Base-by-base conservation (phyloP, 2,329 filamentous ascomycete genomes). In the Didymella sp. region DNA sequence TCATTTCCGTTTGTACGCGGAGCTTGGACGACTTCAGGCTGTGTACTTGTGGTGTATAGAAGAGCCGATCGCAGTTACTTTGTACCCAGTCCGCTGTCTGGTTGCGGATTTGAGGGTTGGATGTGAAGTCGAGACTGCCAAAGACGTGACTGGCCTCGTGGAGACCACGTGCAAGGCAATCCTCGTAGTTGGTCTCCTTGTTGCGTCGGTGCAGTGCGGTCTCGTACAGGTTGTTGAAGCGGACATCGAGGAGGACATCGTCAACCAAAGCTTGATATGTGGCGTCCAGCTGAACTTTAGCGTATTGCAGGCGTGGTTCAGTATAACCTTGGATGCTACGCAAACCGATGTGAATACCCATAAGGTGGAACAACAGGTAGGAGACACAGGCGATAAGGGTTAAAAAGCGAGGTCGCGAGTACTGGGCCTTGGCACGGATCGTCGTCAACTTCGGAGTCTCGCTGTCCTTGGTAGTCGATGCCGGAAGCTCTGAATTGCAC, bases 161-260 rank as follows among this genome's bases (percentile, higher is more conserved):
- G 6, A 68, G 57, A 9, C 65, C 69, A 9, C 69, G 69, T 8
- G 49, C 59, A 12, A 73, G 66, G 37, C 71, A 74, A 8, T 69
- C 47, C 12, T 64, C 55, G 27, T 74, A 59, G 2, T 50, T 11
- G 8, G 22, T 64, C 40, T 73, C 71, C 44, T 64, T 60, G 35
- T 57, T 56, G 9, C 38, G 24, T 35, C 53, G 53, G 4, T 42
- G 33, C 8, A 72, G 54, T 21, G 42, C 46, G 6, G 25, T 42
- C 9, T 43, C 24, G 2, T 60, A 43, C 1, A 72, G 35, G 4
- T 17, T 21, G 2, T 61, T 60, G 4, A 68, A 33, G 12, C 40
- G 52, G 31, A 2, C 30, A 30, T 64, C 24, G 0, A 67, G 24
- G 17, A 58, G 13, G n/a, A 42, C 31, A 15, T 70, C 58, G 13